Percentiles rank a stretch among this genome's conserved stretches.
Conservation (phyloP, 1,284 basidiomycete species). For the Leccinum pachyderme region DNA sequence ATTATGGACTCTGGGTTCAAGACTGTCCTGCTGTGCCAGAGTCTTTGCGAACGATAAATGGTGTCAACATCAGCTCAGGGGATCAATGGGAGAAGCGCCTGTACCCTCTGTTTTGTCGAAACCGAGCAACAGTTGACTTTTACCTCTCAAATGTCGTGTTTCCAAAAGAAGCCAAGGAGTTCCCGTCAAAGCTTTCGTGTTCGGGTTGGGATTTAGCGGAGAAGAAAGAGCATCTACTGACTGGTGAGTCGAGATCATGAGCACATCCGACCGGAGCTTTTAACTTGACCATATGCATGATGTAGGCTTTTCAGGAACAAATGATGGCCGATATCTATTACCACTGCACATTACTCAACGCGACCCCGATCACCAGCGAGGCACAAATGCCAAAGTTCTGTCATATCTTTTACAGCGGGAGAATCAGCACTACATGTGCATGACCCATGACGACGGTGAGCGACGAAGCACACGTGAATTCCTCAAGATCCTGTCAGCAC, state of each 20-base stretch:
- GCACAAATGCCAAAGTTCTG: conserved; percentile 53
- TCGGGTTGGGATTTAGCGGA: conserved; percentile 55
- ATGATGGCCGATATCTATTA: conserved; percentile 49
- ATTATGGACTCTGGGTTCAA: conserved; percentile 46
- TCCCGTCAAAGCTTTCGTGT: conserved; percentile 45
- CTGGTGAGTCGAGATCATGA: conserved; percentile 13
- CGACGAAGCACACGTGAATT: conserved; percentile 34
- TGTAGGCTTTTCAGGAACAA: conserved; percentile 50
- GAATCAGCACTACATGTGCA: conserved; percentile 41
- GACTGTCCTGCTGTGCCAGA: conserved; percentile 26
- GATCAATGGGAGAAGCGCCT: conserved; percentile 35
- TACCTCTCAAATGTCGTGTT: conserved; percentile 39
- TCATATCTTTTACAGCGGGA: conserved; percentile 43
- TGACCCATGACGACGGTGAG: conserved; percentile 18
- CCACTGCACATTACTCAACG: conserved; percentile 46
- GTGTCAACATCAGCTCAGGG: conserved; percentile 43
- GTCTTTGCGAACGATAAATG: conserved; percentile 31
- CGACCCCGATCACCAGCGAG: conserved; percentile 41
- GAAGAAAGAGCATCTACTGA: conserved; percentile 28
- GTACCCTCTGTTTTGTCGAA: conserved; percentile 34
- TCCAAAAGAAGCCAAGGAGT: conserved; percentile 41
- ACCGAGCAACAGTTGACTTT: conserved; percentile 42
- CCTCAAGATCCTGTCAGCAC: conserved; percentile 34
- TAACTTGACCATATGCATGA: not conserved
- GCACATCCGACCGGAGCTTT: not conserved